Conservation (phyloP, 2,329 filamentous ascomycete genomes). For the Alternaria gansuensis region DNA sequence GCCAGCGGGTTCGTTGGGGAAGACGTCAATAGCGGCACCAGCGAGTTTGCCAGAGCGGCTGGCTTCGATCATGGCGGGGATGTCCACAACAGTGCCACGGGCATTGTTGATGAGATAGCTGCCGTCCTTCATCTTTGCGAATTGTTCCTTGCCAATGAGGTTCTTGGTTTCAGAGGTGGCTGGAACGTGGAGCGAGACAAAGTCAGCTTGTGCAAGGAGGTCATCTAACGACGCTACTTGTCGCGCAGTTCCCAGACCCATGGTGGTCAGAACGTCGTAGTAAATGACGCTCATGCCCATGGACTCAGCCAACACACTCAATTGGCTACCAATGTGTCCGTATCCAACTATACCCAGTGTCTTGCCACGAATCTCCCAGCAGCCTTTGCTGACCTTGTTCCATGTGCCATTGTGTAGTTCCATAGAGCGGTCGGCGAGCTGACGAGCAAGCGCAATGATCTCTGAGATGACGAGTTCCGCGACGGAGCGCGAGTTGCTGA, state of each 20-base stretch:
- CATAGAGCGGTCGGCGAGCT: slow-evolving; percentile 89
- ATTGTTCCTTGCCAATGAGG: slow-evolving; percentile 82
- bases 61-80: slow-evolving; percentile 87
- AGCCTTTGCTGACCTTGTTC: slow-evolving; percentile 97
- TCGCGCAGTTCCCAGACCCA: slow-evolving; percentile 87
- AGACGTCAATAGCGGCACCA: slow-evolving; percentile 95
- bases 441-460: slow-evolving; percentile 89
- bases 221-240: slow-evolving; percentile 82
- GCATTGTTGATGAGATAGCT: slow-evolving; percentile 96
- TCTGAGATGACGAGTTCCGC: slow-evolving; percentile 95
- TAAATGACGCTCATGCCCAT: slow-evolving; percentile 99
- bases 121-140: slow-evolving; percentile 90
- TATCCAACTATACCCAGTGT: slow-evolving; percentile 96
- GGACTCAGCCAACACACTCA: slow-evolving; percentile 93
- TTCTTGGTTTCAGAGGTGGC: slow-evolving; percentile 92
- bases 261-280: slow-evolving; percentile 92
- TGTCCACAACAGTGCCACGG: slow-evolving; percentile 92
- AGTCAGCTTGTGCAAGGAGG: slow-evolving; percentile 83
- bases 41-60: slow-evolving; percentile 87
- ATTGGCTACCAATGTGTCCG: slow-evolving; percentile 94
- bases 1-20: slow-evolving; percentile 88
- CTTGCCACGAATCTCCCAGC: slow-evolving; percentile 98
- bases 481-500: slow-evolving; percentile 96
- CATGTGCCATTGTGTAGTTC: slow-evolving; percentile 94
- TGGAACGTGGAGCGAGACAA: slow-evolving; percentile 93